Percentiles rank a stretch among this genome's conserved stretches.
Conservation (phyloP, 2,329 filamentous ascomycete genomes). For the Scytalidium lignicola region DNA sequence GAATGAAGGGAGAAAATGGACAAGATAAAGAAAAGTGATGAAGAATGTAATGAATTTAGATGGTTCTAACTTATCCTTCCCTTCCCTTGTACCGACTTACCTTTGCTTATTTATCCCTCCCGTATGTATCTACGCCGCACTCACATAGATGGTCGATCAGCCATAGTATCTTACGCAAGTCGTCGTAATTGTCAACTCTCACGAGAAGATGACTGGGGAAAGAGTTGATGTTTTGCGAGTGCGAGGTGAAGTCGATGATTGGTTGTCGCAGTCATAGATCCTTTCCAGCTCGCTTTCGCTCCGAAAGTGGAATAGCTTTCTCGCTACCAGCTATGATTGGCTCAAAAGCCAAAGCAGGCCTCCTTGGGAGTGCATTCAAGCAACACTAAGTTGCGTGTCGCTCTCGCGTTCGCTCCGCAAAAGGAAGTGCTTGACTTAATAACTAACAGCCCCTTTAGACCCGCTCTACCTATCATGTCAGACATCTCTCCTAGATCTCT, state of each 20-base stretch:
- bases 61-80: background rate
- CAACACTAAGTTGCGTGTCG: background rate
- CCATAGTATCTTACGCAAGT: background rate
- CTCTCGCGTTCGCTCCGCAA: background rate
- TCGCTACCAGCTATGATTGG: background rate
- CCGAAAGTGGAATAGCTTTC: background rate
- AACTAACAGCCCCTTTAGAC: background rate
- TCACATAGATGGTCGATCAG: background rate
- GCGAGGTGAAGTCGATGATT: background rate
- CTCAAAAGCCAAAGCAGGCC: background rate
- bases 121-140: background rate
- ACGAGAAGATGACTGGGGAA: background rate
- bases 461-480: background rate
- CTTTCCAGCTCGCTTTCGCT: background rate
- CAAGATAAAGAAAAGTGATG: background rate
- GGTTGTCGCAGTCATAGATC: background rate
- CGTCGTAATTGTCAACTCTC: background rate
- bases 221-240: background rate
- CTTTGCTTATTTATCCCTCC: background rate
- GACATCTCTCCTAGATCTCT: background rate
- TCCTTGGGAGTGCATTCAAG: no score
- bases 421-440: background rate
- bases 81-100: background rate
- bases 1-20: background rate
- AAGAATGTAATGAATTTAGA: background rate